phyloP scores from a whole-genome alignment of 805 yeast genomes.

The Monosporozyma unispora region DNA sequence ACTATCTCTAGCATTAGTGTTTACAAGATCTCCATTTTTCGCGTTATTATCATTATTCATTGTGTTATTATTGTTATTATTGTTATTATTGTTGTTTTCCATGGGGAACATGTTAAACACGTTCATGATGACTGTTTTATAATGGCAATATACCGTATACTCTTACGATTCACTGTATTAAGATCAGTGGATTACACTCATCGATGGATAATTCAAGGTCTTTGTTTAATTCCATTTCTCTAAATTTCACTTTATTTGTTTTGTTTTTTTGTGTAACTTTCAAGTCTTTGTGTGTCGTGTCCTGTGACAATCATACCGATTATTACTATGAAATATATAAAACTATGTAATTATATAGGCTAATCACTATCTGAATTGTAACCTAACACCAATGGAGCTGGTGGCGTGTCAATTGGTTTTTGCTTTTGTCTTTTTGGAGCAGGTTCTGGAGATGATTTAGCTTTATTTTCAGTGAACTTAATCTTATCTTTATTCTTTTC shows the following conservation, averaged over 20 bases:
- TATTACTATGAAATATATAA: background rate
- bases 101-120: slow-evolving; percentile 7
- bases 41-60: background rate
- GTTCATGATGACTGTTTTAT: slow-evolving; percentile 7
- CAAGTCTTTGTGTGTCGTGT: background rate
- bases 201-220: background rate
- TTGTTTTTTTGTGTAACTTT: background rate
- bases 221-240: background rate
- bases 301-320: background rate
- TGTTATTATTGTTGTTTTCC: slow-evolving; percentile 1
- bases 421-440: background rate
- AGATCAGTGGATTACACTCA: background rate
- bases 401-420: background rate
- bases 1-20: background rate
- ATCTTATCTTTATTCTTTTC: background rate
- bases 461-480: background rate
- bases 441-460: background rate
- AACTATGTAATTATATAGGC: too few relatives aligned
- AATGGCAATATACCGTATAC: too few relatives aligned
- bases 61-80: background rate
- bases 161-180: too few relatives aligned
- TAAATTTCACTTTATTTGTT: background rate
- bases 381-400: background rate
- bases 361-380: background rate
- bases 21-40: background rate